These are phyloP conservation scores for Rosa chinensis DNA, from an alignment of 306 rosid genomes.

Conservation along the genomic window DNA sequence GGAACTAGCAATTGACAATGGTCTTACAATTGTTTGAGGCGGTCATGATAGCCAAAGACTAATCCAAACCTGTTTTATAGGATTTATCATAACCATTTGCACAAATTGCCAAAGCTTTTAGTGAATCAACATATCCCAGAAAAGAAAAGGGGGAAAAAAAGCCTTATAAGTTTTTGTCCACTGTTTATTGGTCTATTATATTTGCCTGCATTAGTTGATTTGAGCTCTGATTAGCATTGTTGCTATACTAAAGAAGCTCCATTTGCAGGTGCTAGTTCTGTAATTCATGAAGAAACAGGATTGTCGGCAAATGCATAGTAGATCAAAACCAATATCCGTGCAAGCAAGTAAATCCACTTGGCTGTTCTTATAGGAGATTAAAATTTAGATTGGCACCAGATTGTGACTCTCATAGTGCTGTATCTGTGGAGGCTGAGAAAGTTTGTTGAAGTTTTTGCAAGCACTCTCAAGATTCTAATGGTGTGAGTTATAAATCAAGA, in stretches of 20 bases:
- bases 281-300: conserved; percentile 64
- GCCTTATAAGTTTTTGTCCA: not conserved
- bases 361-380: conserved; percentile 57
- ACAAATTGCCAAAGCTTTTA: not conserved
- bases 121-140: not conserved
- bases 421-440: conserved; percentile 24
- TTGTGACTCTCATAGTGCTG: conserved; percentile 33
- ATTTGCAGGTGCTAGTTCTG: conserved; percentile 41
- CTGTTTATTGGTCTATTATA: not conserved
- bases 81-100: not conserved
- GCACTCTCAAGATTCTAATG: not conserved
- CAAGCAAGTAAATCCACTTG: conserved; percentile 62
- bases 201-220: not conserved
- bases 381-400: conserved; percentile 60
- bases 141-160: not conserved
- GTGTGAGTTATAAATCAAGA: not conserved
- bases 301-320: conserved; percentile 53
- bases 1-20: not conserved
- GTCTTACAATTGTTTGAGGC: not conserved
- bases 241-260: not conserved
- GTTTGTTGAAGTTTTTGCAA: not conserved
- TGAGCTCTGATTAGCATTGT: not conserved
- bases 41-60: not conserved
- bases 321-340: conserved; percentile 52
- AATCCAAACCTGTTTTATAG: not conserved